Conservation (phyloP, 352 stramenopile species). For the Pythium phragmiticola region DNA sequence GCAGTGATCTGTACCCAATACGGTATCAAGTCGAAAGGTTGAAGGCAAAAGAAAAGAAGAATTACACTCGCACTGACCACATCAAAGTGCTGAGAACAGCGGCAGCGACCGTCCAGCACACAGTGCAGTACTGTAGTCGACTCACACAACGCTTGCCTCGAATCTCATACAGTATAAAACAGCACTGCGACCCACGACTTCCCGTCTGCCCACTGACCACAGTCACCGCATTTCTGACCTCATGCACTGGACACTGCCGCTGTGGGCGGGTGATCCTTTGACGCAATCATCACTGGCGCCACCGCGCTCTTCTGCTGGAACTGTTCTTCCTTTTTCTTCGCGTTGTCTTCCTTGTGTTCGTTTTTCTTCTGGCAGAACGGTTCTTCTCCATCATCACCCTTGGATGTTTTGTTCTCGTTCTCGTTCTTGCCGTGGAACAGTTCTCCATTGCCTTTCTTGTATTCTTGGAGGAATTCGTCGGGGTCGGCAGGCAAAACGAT, state of each 20-base stretch:
- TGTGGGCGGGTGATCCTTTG: background rate
- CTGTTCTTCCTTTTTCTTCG: too few species aligned
- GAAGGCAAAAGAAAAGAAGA: constrained; percentile 3
- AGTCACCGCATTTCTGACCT: background rate
- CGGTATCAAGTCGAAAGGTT: background rate
- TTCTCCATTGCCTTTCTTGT: background rate
- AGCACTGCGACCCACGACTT: background rate
- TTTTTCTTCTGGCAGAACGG: background rate
- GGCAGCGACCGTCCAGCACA: background rate
- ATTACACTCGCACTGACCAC: constrained; percentile 5
- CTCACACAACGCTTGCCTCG: background rate
- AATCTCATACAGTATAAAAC: background rate
- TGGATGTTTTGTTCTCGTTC: background rate
- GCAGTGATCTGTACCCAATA: constrained; percentile 1
- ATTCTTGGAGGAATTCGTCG: background rate
- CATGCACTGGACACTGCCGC: constrained; percentile 6
- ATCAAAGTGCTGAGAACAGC: background rate
- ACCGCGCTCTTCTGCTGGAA: too few species aligned
- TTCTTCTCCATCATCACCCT: background rate
- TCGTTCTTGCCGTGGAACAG: background rate
- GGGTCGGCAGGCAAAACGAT: background rate
- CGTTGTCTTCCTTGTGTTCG: background rate
- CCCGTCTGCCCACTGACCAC: constrained; percentile 10
- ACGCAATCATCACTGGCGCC: background rate
- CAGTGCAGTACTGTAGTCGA: background rate